Percentiles rank a stretch among this genome's conserved stretches.
phyloP scores from a whole-genome alignment of 208 protist genomes.

The Acanthamoeba triangularis region DNA sequence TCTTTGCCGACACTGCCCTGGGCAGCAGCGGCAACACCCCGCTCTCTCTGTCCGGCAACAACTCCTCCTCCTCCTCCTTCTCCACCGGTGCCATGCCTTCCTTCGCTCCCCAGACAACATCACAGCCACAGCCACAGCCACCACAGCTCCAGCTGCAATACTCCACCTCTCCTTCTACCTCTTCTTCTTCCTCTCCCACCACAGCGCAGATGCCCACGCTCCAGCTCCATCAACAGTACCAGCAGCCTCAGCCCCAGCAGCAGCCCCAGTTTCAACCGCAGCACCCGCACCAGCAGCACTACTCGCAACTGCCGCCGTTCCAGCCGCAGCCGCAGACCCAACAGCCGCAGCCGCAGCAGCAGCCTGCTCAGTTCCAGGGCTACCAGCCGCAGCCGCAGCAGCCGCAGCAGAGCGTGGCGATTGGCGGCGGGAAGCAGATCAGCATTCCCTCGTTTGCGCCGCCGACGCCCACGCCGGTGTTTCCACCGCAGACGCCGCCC shows the following conservation, averaged over 20 bases:
- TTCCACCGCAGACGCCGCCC: constrained; percentile 1
- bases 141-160: background rate
- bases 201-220: background rate
- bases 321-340: background rate
- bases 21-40: background rate
- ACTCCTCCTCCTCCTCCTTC: background rate
- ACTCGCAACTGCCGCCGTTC: background rate
- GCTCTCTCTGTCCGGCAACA: background rate
- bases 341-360: background rate
- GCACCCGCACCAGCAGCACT: background rate
- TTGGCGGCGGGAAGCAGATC: background rate
- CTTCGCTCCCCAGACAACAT: background rate
- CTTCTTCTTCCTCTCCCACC: background rate
- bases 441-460: background rate
- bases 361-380: background rate
- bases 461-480: background rate
- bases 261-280: background rate
- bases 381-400: background rate
- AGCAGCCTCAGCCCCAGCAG: background rate
- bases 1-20: background rate
- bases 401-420: background rate
- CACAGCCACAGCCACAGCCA: background rate
- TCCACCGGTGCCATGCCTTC: background rate
- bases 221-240: background rate
- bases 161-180: background rate